Percentiles rank a stretch among this genome's conserved stretches.
Conservation (phyloP, 345 rosid species). For the Linum lewisii region DNA sequence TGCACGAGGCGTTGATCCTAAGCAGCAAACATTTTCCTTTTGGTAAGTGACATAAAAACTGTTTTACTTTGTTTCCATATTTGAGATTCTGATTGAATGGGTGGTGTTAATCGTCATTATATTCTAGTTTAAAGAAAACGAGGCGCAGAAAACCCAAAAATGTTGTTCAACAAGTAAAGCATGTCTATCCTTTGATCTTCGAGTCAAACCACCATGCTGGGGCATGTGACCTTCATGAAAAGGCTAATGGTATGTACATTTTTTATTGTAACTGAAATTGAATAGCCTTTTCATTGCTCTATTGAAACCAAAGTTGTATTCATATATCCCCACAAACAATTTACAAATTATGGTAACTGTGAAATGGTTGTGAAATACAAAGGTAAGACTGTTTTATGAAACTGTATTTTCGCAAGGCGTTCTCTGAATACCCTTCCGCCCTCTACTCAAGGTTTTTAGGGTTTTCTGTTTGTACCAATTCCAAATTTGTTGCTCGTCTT, state of each 20-base stretch:
- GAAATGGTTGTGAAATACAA: neutral
- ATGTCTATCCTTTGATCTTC: constrained; percentile 46
- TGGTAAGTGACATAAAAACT: constrained; percentile 36
- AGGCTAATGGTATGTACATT: constrained; percentile 44
- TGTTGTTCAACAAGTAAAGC: constrained; percentile 46
- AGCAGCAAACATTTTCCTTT: constrained; percentile 77
- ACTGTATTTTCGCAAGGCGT: too few relatives aligned
- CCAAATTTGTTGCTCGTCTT: neutral
- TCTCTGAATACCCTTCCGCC: too few relatives aligned
- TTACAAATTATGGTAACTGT: neutral
- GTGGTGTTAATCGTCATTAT: constrained; percentile 4
- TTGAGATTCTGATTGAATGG: constrained; percentile 1
- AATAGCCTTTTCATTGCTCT: neutral
- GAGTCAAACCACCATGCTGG: constrained; percentile 33
- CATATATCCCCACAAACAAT: neutral
- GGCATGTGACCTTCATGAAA: constrained; percentile 44
- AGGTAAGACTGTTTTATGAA: too few relatives aligned
- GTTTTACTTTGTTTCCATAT: constrained; percentile 7
- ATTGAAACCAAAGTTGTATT: too few relatives aligned
- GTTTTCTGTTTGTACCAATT: neutral
- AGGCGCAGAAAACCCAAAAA: constrained; percentile 48
- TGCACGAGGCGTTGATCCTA: constrained; percentile 79
- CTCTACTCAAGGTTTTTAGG: too few relatives aligned
- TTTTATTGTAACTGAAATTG: neutral
- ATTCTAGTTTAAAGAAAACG: constrained; percentile 60